Evolutionary conservation across 148 eudicot species (phyloP), one percentile per base, ranked within the genome.

Genomic region (Spergularia bocconei): DNA sequence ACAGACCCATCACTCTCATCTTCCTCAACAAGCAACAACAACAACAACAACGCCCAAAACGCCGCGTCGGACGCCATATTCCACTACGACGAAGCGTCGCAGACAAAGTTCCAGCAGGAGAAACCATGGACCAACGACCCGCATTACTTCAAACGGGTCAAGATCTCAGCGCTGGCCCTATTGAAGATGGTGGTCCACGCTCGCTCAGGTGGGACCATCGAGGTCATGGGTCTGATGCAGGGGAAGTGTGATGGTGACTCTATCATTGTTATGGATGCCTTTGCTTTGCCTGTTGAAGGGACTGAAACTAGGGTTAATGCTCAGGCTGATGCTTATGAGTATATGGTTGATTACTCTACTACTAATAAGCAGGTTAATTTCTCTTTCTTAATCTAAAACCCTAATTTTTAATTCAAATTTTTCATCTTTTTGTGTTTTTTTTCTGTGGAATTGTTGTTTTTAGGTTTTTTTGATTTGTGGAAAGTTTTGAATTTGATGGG

Each of bases 271-370:
- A 88, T 95, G 94, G 99, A 95, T 71, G 94, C 99, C 54, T 95
- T 95, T 76, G 99, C 99, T 14, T 82, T 92, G 52, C 99, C 97
- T 6, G 98, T 92, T 67, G 99, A 92, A 64, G 98, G 98, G 0
- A 92, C 99, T 5, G 98, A 95, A 47, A 95, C 99, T 85, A 87
- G 99, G 89, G 99, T 95, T 84, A 95, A 95, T 84, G 97, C 97
- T 1, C 99, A 95, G 79, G 93, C 93, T 57, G 99, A 95, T 88
- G 96, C 98, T 13, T 90, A 95, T 74, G 97, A 92, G 79, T 95
- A 92, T 72, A 95, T 95, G 99, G 94, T 90, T 74, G 99, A 93
- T 41, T 95, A 95, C 73, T 92, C 98, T n/a, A 82, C 79, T 80
- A 90, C 93, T 44, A 90, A 90, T 77, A 89, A 95, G 67, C 92